Percentiles rank a stretch among this genome's conserved stretches.
These are phyloP conservation scores for Chrysoporthe puriensis DNA, from an alignment of 2,329 filamentous ascomycete species.

Conservation along the genomic window DNA sequence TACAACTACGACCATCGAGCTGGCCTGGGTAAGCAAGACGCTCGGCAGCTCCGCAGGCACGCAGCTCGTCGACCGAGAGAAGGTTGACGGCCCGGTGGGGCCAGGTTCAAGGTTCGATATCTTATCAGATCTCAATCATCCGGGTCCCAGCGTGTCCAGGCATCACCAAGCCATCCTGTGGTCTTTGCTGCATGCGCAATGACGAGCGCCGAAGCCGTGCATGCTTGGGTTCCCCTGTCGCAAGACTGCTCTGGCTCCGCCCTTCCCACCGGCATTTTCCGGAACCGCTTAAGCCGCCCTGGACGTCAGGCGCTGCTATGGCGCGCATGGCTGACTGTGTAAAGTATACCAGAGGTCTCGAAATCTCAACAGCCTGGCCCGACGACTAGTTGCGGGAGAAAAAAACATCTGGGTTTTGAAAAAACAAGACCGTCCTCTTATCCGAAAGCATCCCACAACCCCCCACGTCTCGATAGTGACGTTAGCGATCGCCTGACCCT, in stretches of 20 bases:
- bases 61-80: no score
- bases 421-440: not conserved
- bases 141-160: not conserved
- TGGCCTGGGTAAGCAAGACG: no score
- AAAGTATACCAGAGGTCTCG: not conserved
- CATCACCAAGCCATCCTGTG: not conserved
- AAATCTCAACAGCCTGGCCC: not conserved
- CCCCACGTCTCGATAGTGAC: not conserved
- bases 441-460: not conserved
- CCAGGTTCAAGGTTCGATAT: conserved; percentile 3
- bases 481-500: not conserved
- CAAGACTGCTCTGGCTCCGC: not conserved
- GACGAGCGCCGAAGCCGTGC: not conserved
- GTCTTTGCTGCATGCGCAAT: conserved; percentile 8
- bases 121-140: conserved; percentile 1
- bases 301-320: not conserved
- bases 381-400: not conserved
- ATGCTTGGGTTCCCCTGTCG: not conserved
- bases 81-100: not conserved
- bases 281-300: no score
- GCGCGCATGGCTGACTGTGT: not conserved
- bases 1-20: no score
- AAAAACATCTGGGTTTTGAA: not conserved
- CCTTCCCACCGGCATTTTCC: not conserved
- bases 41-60: no score